Percentiles rank a stretch among this genome's conserved stretches.
phyloP scores from a whole-genome alignment of 2,329 filamentous ascomycete species.

The Botrytis elliptica region DNA sequence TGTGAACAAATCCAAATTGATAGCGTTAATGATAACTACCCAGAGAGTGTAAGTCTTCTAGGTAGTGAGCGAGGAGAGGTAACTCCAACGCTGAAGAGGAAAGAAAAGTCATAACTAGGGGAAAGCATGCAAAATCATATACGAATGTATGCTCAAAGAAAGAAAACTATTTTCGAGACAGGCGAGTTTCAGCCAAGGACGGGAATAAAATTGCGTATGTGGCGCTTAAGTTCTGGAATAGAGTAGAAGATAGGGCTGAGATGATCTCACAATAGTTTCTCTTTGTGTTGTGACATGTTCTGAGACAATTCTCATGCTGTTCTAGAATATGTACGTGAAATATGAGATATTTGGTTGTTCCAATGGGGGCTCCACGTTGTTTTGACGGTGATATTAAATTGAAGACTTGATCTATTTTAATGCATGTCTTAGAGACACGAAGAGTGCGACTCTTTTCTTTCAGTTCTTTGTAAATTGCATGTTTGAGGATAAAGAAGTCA shows the following conservation, averaged over 20 bases:
- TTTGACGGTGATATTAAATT: neutral
- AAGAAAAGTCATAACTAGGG: accelerated
- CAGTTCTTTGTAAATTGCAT: neutral
- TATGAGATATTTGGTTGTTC: neutral
- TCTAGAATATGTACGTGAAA: neutral
- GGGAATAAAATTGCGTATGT: neutral
- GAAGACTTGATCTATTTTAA: neutral
- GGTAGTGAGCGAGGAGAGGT: neutral
- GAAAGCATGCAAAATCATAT: neutral
- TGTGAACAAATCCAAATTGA: neutral
- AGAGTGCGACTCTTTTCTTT: neutral
- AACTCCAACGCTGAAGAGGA: neutral
- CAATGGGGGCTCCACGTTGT: neutral
- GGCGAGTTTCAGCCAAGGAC: neutral
- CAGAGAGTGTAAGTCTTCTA: neutral
- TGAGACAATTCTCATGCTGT: neutral
- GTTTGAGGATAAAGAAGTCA: neutral
- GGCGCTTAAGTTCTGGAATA: neutral
- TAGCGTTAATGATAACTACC: neutral
- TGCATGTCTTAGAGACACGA: neutral
- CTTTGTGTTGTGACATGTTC: neutral
- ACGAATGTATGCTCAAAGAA: neutral
- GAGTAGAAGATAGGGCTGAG: neutral
- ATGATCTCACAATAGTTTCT: neutral
- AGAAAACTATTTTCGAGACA: neutral